Conservation (phyloP, 2,329 filamentous ascomycete species). For the Calonectria montana region DNA sequence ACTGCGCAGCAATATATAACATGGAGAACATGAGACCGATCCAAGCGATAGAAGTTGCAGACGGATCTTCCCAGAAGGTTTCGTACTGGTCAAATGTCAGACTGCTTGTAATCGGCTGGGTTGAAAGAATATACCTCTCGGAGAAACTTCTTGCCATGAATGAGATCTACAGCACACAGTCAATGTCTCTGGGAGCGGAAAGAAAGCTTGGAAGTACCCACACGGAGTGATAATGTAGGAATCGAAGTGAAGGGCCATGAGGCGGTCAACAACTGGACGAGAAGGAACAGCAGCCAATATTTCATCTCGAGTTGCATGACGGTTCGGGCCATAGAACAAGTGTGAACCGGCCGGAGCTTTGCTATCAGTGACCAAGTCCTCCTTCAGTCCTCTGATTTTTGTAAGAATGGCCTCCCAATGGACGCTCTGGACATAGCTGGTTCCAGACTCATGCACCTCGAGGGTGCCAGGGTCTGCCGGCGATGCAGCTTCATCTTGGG, state of each 20-base stretch:
- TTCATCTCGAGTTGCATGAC: constrained; percentile 28
- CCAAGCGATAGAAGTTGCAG: constrained; percentile 25
- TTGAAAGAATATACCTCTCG: constrained; percentile 25
- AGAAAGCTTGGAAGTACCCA: constrained; percentile 15
- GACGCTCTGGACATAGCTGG: constrained; percentile 29
- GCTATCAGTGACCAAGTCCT: constrained; percentile 24
- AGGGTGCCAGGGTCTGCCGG: constrained; percentile 27
- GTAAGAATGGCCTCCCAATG: constrained; percentile 33
- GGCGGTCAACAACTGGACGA: constrained; percentile 30
- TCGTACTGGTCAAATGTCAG: constrained; percentile 30
- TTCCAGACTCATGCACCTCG: constrained; percentile 20
- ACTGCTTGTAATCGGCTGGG: neutral
- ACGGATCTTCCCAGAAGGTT: constrained; percentile 24
- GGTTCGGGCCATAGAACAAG: constrained; percentile 28
- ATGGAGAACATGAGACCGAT: constrained; percentile 30
- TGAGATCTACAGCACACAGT: constrained; percentile 23
- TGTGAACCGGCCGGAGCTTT: constrained; percentile 23
- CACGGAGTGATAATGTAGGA: constrained; percentile 28
- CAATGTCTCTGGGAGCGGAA: constrained; percentile 18
- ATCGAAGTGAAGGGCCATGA: constrained; percentile 29
- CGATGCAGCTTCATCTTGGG: constrained; percentile 17
- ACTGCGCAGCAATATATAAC: constrained; percentile 26
- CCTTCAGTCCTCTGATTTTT: constrained; percentile 28
- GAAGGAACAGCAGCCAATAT: constrained; percentile 26
- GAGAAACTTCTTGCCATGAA: constrained; percentile 29